Conservation (phyloP, 768 basidiomycete species). For the Mycena maculata region DNA sequence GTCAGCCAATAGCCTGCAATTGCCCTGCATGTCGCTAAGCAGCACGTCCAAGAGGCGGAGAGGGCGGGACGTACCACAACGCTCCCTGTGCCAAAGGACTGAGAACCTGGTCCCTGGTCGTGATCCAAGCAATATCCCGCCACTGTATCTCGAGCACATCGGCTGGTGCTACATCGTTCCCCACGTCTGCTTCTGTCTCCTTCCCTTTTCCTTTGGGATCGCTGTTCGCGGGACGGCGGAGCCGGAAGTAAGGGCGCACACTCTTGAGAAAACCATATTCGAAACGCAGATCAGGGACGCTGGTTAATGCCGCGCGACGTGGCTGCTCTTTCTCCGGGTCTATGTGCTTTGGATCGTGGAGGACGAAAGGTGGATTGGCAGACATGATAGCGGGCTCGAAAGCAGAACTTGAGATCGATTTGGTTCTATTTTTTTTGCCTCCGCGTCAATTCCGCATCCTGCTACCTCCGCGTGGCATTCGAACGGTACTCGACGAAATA, state of each 20-base stretch:
- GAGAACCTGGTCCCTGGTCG: slow-evolving; percentile 63
- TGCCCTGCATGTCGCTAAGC: slow-evolving; percentile 13
- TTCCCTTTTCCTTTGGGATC: slow-evolving; percentile 24
- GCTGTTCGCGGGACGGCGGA: slow-evolving; percentile 43
- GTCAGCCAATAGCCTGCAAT: slow-evolving; percentile 27
- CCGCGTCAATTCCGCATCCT: too few species aligned
- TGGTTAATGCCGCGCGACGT: slow-evolving; percentile 56
- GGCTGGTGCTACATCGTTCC: slow-evolving; percentile 14
- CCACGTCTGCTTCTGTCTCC: slow-evolving; percentile 8
- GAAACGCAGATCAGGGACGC: slow-evolving; percentile 81
- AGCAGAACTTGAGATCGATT: background rate
- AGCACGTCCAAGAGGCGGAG: too few species aligned
- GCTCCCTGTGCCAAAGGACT: slow-evolving; percentile 62
- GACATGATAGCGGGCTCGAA: background rate
- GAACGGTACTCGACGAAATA: too few species aligned
- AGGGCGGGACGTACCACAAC: slow-evolving; percentile 53
- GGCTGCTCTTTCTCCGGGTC: slow-evolving; percentile 33
- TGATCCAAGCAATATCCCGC: slow-evolving; percentile 58
- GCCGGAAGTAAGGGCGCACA: slow-evolving; percentile 62
- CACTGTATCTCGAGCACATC: slow-evolving; percentile 52
- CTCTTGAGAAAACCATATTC: slow-evolving; percentile 77
- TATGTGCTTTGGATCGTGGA: slow-evolving; percentile 41
- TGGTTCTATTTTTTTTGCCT: slow-evolving; percentile 2
- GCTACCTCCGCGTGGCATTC: too few species aligned
- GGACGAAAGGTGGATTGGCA: slow-evolving; percentile 29